These are phyloP conservation scores for Chytriomyces sp. DNA, from an alignment of 192 early-diverging fungal genomes.

Conservation along the genomic window DNA sequence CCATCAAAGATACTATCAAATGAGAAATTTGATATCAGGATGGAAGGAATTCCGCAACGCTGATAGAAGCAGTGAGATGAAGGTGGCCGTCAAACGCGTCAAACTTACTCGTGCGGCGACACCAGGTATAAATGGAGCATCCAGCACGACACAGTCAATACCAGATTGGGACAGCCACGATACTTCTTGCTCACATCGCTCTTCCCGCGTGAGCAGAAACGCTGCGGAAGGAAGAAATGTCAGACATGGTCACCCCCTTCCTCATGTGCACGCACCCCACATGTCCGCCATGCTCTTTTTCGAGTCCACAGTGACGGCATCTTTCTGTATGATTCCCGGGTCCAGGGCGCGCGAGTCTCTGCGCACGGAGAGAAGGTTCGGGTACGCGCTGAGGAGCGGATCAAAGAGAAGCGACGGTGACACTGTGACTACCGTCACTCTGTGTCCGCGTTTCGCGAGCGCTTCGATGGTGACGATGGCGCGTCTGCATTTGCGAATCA, in stretches of 20 bases:
- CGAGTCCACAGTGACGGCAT: conserved; percentile 51
- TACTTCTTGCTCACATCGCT: conserved; percentile 30
- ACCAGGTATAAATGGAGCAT: conserved; percentile 46
- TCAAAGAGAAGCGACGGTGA: conserved; percentile 34
- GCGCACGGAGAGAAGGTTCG: background rate
- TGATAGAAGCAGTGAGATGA: background rate
- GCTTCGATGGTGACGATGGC: conserved; percentile 31
- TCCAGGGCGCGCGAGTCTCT: conserved; percentile 24
- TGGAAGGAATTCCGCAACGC: conserved; percentile 34
- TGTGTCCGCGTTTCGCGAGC: conserved; percentile 41
- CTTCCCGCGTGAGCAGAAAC: background rate
- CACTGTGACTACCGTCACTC: conserved; percentile 42
- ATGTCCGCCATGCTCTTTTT: conserved; percentile 31
- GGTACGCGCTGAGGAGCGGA: background rate
- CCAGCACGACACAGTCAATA: conserved; percentile 43
- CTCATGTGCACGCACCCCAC: no score
- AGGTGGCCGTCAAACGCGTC: background rate
- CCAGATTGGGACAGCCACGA: conserved; percentile 32
- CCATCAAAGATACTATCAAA: conserved; percentile 53
- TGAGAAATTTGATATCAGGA: conserved; percentile 53
- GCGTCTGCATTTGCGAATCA: conserved; percentile 19
- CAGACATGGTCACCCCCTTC: no score
- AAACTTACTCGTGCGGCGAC: conserved; percentile 37
- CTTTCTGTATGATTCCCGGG: conserved; percentile 44
- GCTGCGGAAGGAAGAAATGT: background rate